Base-by-base conservation (phyloP, 2,329 filamentous ascomycete genomes). In the Myrmaecium sp. region DNA sequence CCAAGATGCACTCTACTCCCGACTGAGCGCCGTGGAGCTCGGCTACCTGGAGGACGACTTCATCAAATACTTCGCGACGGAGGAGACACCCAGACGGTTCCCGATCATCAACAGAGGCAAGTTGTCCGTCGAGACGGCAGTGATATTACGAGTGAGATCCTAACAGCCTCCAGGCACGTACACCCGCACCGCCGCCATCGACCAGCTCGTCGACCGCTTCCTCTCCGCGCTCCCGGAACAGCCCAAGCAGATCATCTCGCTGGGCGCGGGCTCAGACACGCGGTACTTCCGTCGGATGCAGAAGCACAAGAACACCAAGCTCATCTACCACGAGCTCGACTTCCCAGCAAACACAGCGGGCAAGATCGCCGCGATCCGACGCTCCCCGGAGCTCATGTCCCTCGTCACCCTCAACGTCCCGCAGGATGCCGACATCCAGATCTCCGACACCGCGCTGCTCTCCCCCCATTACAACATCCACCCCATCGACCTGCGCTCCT, bases 201-300 rank as follows among this genome's bases (percentile, higher is more conserved):
- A 98, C 52, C 58, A 54, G 8, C 67, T 98, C 1, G 69, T 95
- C 21, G 49, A 67, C 27, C 60, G 58, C 5, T 95, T 95, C 42
- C 58, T 95, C 8, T 47, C 55, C 3, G 34, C 44, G 21, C n/a
- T 43, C 25, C 37, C 42, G 14, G 28, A 41, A 3, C 33, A 53
- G 23, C 55, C 47, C 13, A 70, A 69, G 34, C 89, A 98, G 47
- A 82, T 98, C 32, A 66, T 98, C 33, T 94, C 84, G 0, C 66
- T 98, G 1, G 89, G 89, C 16, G 86, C 89, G 10, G 89, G 89
- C 14, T 93, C 84, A 7, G 89, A 98, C 47, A 95, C 89, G 5
- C 69, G 89, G 10, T 76, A 74, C 32, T 83, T 94, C 43, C 73
- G 81, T 12, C 56, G 94, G 1, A 64, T 79, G 32, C 52, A 66